Conservation (phyloP, 202 grass and related monocot genomes). For the Zoysia matrella region DNA sequence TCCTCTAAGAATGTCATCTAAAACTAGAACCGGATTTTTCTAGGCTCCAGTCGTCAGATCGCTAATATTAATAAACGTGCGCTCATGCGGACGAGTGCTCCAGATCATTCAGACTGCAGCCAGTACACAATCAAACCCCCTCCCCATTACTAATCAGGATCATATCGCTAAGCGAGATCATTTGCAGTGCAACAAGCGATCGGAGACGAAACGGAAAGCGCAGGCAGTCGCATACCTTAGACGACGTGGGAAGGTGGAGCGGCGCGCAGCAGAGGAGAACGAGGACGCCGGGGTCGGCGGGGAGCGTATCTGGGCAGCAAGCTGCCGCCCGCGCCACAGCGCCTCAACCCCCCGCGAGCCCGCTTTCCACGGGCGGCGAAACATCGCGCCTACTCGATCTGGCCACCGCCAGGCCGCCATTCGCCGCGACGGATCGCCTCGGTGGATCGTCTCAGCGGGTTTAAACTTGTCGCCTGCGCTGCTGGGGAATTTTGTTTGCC, state of each 20-base stretch:
- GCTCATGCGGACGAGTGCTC: neutral
- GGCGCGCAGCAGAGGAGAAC: slow-evolving; percentile 69
- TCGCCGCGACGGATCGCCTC: neutral
- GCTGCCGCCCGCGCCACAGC: slow-evolving; percentile 49
- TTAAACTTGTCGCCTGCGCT: slow-evolving; percentile 18
- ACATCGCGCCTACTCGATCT: neutral
- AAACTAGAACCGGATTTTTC: neutral
- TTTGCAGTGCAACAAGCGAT: neutral
- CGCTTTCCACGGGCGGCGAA: slow-evolving; percentile 60
- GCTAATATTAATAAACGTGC: neutral
- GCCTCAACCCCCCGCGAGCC: slow-evolving; percentile 59
- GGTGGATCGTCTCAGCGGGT: neutral
- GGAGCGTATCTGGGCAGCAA: too few species aligned
- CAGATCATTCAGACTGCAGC: neutral
- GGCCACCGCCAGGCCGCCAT: neutral
- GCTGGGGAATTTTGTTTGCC: slow-evolving; percentile 10
- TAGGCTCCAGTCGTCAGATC: neutral
- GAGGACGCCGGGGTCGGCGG: slow-evolving; percentile 63
- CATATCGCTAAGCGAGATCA: neutral
- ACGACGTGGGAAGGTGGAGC: slow-evolving; percentile 62
- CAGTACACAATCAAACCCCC: neutral
- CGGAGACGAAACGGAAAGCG: neutral
- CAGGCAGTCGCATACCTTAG: slow-evolving; percentile 35
- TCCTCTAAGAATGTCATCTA: neutral
- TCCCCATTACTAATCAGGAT: neutral